Evolutionary conservation across 306 rosid species (phyloP).

Genomic region (Trifolium subterraneum): DNA sequence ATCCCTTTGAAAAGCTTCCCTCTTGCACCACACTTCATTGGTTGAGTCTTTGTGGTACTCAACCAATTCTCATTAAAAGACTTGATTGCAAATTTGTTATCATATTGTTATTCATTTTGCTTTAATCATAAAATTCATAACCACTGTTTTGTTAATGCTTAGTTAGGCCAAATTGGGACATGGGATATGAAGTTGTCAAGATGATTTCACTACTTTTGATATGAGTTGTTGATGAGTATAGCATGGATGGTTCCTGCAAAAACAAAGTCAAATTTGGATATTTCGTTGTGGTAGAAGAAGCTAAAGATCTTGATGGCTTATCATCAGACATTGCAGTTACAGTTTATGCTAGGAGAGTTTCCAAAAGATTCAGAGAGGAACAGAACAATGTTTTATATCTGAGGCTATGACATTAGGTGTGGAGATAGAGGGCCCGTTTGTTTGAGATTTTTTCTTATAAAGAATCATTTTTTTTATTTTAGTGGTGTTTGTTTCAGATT

Average conservation of each 20-base stretch:
- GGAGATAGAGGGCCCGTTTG: too few species aligned
- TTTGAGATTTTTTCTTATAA: too few species aligned
- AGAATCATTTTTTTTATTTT: too few species aligned
- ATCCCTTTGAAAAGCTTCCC: slow-evolving; percentile 82
- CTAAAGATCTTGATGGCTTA: slow-evolving; percentile 39
- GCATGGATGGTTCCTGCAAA: slow-evolving; percentile 56
- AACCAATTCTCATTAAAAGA: slow-evolving; percentile 68
- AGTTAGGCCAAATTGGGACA: slow-evolving; percentile 44
- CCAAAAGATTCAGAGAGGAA: slow-evolving; percentile 71
- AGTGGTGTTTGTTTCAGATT: too few species aligned
- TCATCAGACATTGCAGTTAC: slow-evolving; percentile 44
- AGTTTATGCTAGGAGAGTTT: slow-evolving; percentile 61
- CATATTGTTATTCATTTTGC: slow-evolving; percentile 46
- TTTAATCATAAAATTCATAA: slow-evolving; percentile 40
- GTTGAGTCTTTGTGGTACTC: slow-evolving; percentile 68
- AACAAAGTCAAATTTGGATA: slow-evolving; percentile 72
- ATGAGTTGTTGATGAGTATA: slow-evolving; percentile 41
- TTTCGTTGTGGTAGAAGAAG: slow-evolving; percentile 43
- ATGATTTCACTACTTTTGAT: slow-evolving; percentile 39
- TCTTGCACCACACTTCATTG: slow-evolving; percentile 61
- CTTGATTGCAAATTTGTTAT: slow-evolving; percentile 33
- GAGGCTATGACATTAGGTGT: slow-evolving; percentile 36
- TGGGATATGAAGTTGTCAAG: slow-evolving; percentile 38
- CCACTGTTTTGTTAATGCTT: slow-evolving; percentile 38
- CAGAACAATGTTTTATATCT: slow-evolving; percentile 40